Evolutionary conservation across 495 filamentous ascomycete genomes (phyloP), one percentile per base, ranked within the genome.

Genomic region (Lophiotrema nucula): DNA sequence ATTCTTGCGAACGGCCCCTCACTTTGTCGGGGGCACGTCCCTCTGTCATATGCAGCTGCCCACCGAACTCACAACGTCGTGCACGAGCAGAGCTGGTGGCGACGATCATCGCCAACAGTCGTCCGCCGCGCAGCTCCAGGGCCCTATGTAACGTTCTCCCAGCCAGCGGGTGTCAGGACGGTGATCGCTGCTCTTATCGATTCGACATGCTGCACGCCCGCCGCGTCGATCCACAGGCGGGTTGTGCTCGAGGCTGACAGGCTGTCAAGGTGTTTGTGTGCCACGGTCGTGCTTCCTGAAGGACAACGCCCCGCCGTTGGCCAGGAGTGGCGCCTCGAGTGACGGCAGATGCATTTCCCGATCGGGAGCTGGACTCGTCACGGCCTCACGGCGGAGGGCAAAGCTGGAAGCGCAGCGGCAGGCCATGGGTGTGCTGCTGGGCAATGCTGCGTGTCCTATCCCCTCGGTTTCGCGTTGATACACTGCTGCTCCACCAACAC

Each of bases 191-290:
- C 50, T 54, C 55, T 51, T 55, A 56, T 64, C 61, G 61, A 59
- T 60, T 64, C 57, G 62, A 55, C 56, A 47, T 59, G 61, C 41
- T 43, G n/a, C n/a, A n/a, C n/a, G n/a, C n/a, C n/a, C n/a, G n/a
- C n/a, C n/a, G 57, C 43, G 63, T 35, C 54, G 63, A 61, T 66
- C 58, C 52, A 46, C 47, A 26, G 47, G 52, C 45, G 44, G 31
- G 33, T 49, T 47, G 26, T 47, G 57, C 53, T 49, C 53, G 42
- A 58, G 62, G 62, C 62, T 65, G 62, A 61, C 62, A 65, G n/a
- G n/a, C n/a, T 54, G 55, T 55, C 53, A 56, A 44, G 43, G 49
- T 31, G 53, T 56, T 52, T 52, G 46, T 11, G 49, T 56, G 43
- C 52, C 47, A 54, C 52, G 53, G 53, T 18, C 51, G 46, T 62